Percentiles rank a stretch among this genome's conserved stretches.
These are phyloP conservation scores for Fusarium albosuccineum DNA, from an alignment of 2,329 filamentous ascomycete genomes.

Conservation along the genomic window DNA sequence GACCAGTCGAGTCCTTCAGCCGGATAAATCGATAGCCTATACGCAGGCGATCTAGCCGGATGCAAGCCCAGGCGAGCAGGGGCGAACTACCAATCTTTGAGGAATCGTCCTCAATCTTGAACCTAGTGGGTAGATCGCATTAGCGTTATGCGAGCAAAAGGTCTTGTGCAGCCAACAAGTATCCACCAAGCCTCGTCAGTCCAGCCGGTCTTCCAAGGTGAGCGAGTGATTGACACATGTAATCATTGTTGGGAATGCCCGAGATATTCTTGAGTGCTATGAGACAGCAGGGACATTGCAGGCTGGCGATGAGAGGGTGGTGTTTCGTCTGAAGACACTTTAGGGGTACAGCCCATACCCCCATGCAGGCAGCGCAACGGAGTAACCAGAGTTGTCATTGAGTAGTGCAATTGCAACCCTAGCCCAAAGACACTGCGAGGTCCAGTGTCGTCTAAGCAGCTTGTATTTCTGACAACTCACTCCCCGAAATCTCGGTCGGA, in stretches of 20 bases:
- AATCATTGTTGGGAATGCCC: neutral
- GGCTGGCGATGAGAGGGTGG: neutral
- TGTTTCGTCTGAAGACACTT: neutral
- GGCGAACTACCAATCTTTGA: constrained; percentile 53
- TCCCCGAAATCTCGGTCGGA: constrained; percentile 18
- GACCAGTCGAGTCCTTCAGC: constrained; percentile 61
- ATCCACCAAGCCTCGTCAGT: constrained; percentile 3
- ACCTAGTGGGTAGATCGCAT: constrained; percentile 52
- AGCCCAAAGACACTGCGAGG: constrained; percentile 11
- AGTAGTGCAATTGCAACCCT: neutral
- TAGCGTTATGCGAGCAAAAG: constrained; percentile 35
- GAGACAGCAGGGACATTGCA: neutral
- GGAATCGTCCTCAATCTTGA: constrained; percentile 67
- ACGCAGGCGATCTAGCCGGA: constrained; percentile 69
- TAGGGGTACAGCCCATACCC: no score
- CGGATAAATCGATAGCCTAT: constrained; percentile 68
- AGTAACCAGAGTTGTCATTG: neutral
- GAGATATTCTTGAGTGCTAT: neutral
- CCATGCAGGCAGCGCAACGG: no score
- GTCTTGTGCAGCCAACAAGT: constrained; percentile 14
- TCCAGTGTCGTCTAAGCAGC: constrained; percentile 7
- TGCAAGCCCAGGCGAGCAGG: constrained; percentile 68
- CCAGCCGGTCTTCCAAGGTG: neutral
- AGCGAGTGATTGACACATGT: constrained; percentile 6
- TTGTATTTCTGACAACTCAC: constrained; percentile 17